Percentiles rank a stretch among this genome's conserved stretches.
Evolutionary conservation across 345 rosid species (phyloP).

Genomic region (Anastatica hierochuntica): DNA sequence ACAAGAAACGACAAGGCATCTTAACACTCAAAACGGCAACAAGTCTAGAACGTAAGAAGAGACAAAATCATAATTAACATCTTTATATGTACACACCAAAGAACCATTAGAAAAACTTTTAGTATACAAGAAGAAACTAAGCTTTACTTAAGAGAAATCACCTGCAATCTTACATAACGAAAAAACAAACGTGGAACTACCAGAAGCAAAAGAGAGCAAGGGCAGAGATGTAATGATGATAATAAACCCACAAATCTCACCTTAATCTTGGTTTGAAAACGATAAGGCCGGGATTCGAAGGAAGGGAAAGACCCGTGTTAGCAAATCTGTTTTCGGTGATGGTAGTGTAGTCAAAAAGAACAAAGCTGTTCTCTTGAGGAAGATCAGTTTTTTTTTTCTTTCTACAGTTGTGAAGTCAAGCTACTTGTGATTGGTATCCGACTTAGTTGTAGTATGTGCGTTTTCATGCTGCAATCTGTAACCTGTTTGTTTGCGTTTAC

Average conservation of each 20-base stretch:
- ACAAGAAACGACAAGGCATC: too few relatives aligned
- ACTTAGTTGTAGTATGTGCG: constrained; percentile 67
- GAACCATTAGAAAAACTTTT: constrained; percentile 18
- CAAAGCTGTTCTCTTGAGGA: constrained; percentile 21
- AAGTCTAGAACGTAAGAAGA: background rate
- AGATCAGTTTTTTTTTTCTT: constrained; percentile 51
- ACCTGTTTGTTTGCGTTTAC: too few relatives aligned
- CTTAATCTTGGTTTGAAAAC: constrained; percentile 29
- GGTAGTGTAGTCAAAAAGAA: constrained; percentile 51
- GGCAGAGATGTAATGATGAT: background rate
- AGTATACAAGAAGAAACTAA: constrained; percentile 31
- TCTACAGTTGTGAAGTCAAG: constrained; percentile 62
- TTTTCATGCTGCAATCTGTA: constrained; percentile 77
- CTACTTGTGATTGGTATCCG: constrained; percentile 42
- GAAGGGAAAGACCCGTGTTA: constrained; percentile 17
- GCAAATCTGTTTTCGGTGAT: constrained; percentile 42
- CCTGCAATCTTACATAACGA: constrained; percentile 13
- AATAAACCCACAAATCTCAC: constrained; percentile 13
- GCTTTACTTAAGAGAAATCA: constrained; percentile 24
- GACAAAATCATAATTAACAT: constrained; percentile 3
- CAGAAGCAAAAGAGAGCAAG: background rate
- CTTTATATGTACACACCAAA: constrained; percentile 27
- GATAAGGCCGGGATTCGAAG: constrained; percentile 29
- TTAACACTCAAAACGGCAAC: constrained; percentile 3
- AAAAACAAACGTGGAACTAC: constrained; percentile 2